phyloP scores from a whole-genome alignment of 768 basidiomycete species.

The Baorangia bicolor region DNA sequence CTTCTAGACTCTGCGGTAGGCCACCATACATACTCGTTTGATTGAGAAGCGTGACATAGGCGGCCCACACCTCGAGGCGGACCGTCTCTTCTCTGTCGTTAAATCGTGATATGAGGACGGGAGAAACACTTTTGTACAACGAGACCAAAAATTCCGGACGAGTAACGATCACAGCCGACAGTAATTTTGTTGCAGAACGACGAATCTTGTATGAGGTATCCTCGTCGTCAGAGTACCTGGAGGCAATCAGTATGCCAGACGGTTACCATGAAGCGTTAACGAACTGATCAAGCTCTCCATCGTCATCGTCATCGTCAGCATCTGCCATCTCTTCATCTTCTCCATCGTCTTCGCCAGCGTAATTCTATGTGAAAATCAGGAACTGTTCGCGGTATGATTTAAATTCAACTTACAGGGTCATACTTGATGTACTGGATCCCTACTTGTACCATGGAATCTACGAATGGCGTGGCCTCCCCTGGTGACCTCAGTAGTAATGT shows the following conservation, averaged over 20 bases:
- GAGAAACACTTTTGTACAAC: conserved; percentile 83
- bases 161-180: conserved; percentile 82
- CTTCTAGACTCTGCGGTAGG: conserved; percentile 50
- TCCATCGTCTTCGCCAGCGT: conserved; percentile 68
- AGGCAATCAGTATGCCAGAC: background rate
- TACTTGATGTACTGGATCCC: conserved; percentile 84
- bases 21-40: conserved; percentile 84
- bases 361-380: conserved; percentile 53
- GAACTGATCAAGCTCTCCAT: conserved; percentile 78
- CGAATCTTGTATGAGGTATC: conserved; percentile 98
- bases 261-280: conserved; percentile 22
- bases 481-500: conserved; percentile 82
- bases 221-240: conserved; percentile 94
- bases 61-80: conserved; percentile 86
- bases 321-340: conserved; percentile 62
- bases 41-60: conserved; percentile 76
- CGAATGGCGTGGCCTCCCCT: conserved; percentile 71
- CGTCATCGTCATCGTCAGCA: conserved; percentile 74
- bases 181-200: conserved; percentile 87
- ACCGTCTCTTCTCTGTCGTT: conserved; percentile 96
- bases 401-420: conserved; percentile 65
- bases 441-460: conserved; percentile 64
- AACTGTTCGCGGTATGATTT: background rate
- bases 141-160: conserved; percentile 81
- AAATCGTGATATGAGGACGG: conserved; percentile 87